Percentiles rank a stretch among this genome's conserved stretches.
Conservation (phyloP, 2,329 filamentous ascomycete genomes). For the Colletotrichum navitas region DNA sequence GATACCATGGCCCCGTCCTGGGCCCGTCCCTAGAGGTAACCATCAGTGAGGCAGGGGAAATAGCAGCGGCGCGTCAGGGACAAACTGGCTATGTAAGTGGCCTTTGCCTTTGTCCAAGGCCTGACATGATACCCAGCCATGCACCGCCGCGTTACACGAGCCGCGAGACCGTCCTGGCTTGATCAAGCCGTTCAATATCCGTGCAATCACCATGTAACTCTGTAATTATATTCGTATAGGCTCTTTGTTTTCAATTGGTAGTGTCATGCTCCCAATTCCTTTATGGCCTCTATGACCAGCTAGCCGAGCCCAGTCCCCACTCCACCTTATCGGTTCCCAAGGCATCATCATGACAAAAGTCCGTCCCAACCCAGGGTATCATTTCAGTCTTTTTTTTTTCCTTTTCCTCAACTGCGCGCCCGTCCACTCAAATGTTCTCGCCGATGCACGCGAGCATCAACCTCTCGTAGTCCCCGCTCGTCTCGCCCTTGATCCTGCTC, state of each 20-base stretch:
- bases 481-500: constrained; percentile 82
- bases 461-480: constrained; percentile 84
- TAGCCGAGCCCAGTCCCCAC: no score
- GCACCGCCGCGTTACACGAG: background rate
- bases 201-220: background rate
- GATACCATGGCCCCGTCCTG: background rate
- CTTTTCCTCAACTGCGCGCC: background rate
- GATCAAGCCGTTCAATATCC: background rate
- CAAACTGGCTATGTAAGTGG: no score
- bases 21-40: no score
- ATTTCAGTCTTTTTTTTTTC: background rate
- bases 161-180: background rate
- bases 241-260: background rate
- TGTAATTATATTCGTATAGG: constrained; percentile 1
- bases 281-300: background rate
- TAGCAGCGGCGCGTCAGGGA: no score
- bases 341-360: constrained; percentile 5
- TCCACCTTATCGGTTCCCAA: background rate
- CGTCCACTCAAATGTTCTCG: constrained; percentile 48
- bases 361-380: constrained; percentile 33
- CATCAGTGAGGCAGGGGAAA: background rate
- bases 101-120: no score
- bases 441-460: constrained; percentile 79
- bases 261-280: background rate
- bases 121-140: no score